Evolutionary conservation across 805 yeast species (phyloP), one percentile per base, ranked within the genome.

Genomic region (Candida argentea): DNA sequence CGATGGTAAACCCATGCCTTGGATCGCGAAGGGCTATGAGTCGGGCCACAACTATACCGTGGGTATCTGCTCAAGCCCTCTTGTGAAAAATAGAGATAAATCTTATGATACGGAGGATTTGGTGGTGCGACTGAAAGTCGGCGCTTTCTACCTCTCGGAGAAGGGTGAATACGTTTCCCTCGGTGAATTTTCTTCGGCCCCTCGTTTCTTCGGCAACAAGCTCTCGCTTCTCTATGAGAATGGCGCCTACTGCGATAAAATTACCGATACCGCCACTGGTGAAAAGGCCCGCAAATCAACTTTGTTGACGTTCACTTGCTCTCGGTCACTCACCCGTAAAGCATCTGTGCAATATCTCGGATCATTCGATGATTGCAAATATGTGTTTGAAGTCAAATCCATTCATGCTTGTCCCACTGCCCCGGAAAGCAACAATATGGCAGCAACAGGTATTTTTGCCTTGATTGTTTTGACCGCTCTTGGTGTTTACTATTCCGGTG

Each of bases 351-450:
- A 81, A 11, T 84, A 66, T 47, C 67, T 85, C 18, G 91, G 91
- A 2, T 73, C 73, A 5, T 44, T 71, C 23, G 70, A 83, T 48
- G 82, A 85, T 36, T 85, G 95, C 52, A 73, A 78, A 20, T 85
- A 82, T 50, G 70, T 78, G 44, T 85, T 85, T 49, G 95, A 85
- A 45, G 85, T 84, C 18, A 57, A 85, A 38, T 81, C 94, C 3
- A 74, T 82, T 24, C 80, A 77, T 53, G 95, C 94, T 0, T 85
- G 95, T 51, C 83, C 94, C 0, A 78, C 86, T 38, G 73, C 82
- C 6, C 74, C 76, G 28, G 69, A 74, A 40, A 70, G 66, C 8
- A 77, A 76, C 43, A 73, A 79, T 34, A 52, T 70, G 30, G 76
- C 77, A 11, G 73, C 77, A 3, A 65, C 79, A 29, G 72, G 82